Evolutionary conservation across 139 green algal species (phyloP), one percentile per base, ranked within the genome.

Genomic region (Medakamo hakoo): DNA sequence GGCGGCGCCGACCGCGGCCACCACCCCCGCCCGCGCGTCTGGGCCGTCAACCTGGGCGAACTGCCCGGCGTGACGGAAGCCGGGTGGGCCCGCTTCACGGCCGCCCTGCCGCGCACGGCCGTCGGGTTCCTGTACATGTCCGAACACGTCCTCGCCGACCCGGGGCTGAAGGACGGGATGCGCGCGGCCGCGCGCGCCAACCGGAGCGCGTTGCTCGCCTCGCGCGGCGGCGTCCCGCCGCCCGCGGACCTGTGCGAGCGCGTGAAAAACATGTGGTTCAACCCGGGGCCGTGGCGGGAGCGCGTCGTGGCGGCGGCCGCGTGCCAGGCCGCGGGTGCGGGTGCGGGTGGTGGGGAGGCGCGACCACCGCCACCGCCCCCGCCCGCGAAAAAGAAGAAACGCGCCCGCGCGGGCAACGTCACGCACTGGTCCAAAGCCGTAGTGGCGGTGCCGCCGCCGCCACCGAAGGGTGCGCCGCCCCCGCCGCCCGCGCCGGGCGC

Each of bases 221-320:
- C 21, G 21, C 27, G 48, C 55, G 62, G 55, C 70, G 79, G 68
- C 58, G 30, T 27, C 3, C 69, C 52, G 1, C 68, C 68, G 19
- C 58, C 28, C 4, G 63, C 69, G 9, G 74, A 81, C 52, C 78
- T 86, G 9, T 75, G 81, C 18, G 62, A 62, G 32, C 58, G 63
- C 25, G 71, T 82, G 3, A 61, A 57, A 58, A 86, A 84, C 78
- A 86, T 86, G 80, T 86, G 80, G 80, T 84, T 55, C 29, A 85
- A 85, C 62, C 79, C 79, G 4, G 66, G 66, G 48, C 40, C 72
- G 58, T n/a, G n/a, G n/a, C n/a, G n/a, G n/a, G n/a, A n/a, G n/a
- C n/a, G n/a, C n/a, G n/a, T n/a, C n/a, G n/a, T n/a, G n/a, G n/a
- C n/a, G n/a, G n/a, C n/a, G n/a, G n/a, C n/a, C n/a, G n/a, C n/a